Base-by-base conservation (phyloP, 495 filamentous ascomycete species). In the Lindgomyces ingoldianus region DNA sequence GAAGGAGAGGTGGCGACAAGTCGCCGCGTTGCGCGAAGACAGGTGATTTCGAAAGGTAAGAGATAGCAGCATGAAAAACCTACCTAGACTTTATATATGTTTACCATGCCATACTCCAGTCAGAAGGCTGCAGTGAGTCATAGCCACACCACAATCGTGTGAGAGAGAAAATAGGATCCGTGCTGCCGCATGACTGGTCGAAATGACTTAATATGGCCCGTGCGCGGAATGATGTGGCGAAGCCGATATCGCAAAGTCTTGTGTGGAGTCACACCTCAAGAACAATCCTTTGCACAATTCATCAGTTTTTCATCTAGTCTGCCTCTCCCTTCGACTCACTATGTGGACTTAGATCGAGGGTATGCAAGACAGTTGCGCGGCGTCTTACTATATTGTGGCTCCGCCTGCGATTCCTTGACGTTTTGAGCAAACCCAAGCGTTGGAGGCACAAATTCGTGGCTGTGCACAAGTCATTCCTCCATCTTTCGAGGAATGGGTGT, bases 111-210 rank as follows among this genome's bases (percentile, higher is more conserved):
- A 51, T 30, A 25, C 18, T 57, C 50, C 50, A 57, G 49, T 57
- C 50, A 63, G 59, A 62, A 57, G 65, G 41, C 47, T 29, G 47
- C 44, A 62, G 58, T 62, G 58, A 62, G 51, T 62, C 58, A 68
- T 44, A 60, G 62, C 62, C 64, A 62, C 64, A 67, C 30, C 14
- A 51, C 24, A 6, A 18, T 62, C 57, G 42, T 65, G 64, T 58
- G 57, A 58, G 63, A 33, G 42, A 19, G 42, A 21, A 4, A 24
- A 42, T 12, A 22, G 19, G 27, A 49, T 54, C 42, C 63, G 56
- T 67, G 51, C 58, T 27, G 45, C 27, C 39, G 58, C 30, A 49
- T 62, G 64, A 62, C 57, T 62, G 58, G 64, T 49, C 63, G 44
- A 21, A 18, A 60, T 60, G 57, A 60, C 57, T 60, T 48, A 22